These are phyloP conservation scores for Jaenimonas drosophilae DNA, from an alignment of 208 protist genomes.

Conservation along the genomic window DNA sequence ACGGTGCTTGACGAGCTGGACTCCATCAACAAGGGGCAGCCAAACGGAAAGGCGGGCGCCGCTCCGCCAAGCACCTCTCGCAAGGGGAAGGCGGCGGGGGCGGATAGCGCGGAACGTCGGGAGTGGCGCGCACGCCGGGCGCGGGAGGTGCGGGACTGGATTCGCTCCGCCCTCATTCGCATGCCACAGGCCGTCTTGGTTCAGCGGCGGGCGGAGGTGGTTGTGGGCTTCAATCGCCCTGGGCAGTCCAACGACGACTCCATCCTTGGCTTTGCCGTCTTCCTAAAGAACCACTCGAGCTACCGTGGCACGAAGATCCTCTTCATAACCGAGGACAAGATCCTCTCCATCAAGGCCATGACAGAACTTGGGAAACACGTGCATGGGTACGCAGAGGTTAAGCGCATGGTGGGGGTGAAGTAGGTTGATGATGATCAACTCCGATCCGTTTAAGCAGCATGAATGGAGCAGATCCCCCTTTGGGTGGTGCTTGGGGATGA, in stretches of 20 bases:
- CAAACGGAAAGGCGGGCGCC: too few species aligned
- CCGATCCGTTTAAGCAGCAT: too few species aligned
- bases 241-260: slow-evolving; percentile 53
- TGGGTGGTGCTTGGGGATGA: too few species aligned
- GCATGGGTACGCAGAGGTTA: slow-evolving; percentile 33
- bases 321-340: slow-evolving; percentile 80
- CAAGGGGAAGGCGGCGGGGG: neutral
- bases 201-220: slow-evolving; percentile 57
- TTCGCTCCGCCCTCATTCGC: slow-evolving; percentile 11
- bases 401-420: slow-evolving; percentile 22
- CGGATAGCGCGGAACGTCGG: neutral
- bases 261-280: slow-evolving; percentile 80
- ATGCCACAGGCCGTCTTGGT: slow-evolving; percentile 15
- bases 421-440: too few species aligned
- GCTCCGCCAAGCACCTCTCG: slow-evolving; percentile 2
- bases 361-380: slow-evolving; percentile 46
- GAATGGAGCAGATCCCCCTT: too few species aligned
- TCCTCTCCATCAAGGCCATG: slow-evolving; percentile 61
- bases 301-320: slow-evolving; percentile 16
- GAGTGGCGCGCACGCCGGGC: slow-evolving; percentile 16
- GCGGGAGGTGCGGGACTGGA: slow-evolving; percentile 56
- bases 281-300: slow-evolving; percentile 15
- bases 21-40: slow-evolving; percentile 33
- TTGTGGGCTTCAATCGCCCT: slow-evolving; percentile 37
- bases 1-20: slow-evolving; percentile 71